These are phyloP conservation scores for Aspergillus amoenus DNA, from an alignment of 2,329 filamentous ascomycete species.

Conservation along the genomic window DNA sequence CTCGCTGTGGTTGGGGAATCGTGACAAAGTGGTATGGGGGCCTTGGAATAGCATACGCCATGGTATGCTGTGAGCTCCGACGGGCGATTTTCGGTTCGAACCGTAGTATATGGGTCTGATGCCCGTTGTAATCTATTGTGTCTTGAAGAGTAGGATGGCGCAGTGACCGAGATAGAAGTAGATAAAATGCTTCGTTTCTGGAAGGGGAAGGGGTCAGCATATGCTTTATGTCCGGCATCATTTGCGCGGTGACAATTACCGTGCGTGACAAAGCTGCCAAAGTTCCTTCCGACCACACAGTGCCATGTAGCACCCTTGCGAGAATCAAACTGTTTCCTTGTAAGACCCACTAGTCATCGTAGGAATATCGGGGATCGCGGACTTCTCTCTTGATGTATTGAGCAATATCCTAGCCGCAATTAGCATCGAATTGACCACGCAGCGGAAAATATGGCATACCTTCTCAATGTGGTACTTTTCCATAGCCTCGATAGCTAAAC, in stretches of 20 bases:
- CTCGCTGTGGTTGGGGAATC: slow-evolving; percentile 9
- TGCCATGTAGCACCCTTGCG: slow-evolving; percentile 99
- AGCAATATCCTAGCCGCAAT: slow-evolving; percentile 72
- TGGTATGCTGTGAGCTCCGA: slow-evolving; percentile 7
- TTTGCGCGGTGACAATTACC: slow-evolving; percentile 56
- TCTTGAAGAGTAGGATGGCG: slow-evolving; percentile 98
- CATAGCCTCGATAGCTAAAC: slow-evolving; percentile 68
- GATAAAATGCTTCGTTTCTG: slow-evolving; percentile 99
- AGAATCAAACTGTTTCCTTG: slow-evolving; percentile 74
- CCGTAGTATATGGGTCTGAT: neutral
- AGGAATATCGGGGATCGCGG: slow-evolving; percentile 29
- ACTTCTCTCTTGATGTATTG: slow-evolving; percentile 95
- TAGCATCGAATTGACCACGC: neutral
- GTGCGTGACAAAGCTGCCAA: slow-evolving; percentile 98
- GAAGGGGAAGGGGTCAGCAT: slow-evolving; percentile 15
- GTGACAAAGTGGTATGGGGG: slow-evolving; percentile 3
- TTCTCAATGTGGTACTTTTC: slow-evolving; percentile 71
- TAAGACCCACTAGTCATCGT: slow-evolving; percentile 25
- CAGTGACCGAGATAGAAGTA: slow-evolving; percentile 99
- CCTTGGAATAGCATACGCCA: neutral
- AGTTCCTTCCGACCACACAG: slow-evolving; percentile 97
- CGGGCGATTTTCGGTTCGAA: neutral
- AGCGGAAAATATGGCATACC: slow-evolving; percentile 41
- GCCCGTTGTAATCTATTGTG: slow-evolving; percentile 60
- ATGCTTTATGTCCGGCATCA: neutral